Percentiles rank a stretch among this genome's conserved stretches.
These are phyloP conservation scores for Metarhizium album DNA, from an alignment of 2,329 filamentous ascomycete genomes.

Conservation along the genomic window DNA sequence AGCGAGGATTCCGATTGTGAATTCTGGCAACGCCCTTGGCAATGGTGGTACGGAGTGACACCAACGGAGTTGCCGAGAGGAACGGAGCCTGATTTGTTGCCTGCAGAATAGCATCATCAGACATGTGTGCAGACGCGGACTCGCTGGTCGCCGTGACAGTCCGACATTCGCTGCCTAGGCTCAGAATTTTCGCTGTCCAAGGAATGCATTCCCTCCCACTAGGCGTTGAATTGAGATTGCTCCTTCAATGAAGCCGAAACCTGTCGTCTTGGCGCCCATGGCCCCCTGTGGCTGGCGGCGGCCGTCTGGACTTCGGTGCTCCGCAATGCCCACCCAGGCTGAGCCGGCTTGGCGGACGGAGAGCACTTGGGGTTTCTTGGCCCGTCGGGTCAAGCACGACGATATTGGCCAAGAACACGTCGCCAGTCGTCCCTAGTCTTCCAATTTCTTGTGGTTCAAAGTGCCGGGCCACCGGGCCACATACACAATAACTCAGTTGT, in stretches of 20 bases:
- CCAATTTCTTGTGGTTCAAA: no score
- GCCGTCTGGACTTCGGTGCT: not conserved
- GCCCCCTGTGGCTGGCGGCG: not conserved
- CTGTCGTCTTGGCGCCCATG: not conserved
- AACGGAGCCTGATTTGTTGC: no score
- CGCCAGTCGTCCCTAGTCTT: no score
- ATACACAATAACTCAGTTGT: no score
- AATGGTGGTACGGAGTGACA: no score
- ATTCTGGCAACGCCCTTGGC: no score
- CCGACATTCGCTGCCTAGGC: not conserved
- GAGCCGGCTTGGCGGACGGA: slow-evolving; percentile 2
- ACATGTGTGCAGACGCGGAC: not conserved
- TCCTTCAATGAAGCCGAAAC: not conserved
- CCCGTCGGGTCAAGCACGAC: not conserved
- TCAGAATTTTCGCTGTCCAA: no score
- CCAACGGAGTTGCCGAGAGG: no score
- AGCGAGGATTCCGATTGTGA: no score
- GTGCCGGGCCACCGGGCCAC: no score
- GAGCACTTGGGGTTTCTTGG: not conserved
- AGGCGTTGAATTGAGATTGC: not conserved
- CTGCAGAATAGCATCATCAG: not conserved
- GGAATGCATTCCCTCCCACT: not conserved
- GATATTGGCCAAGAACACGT: not conserved
- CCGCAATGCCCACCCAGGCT: not conserved
- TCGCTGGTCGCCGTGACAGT: not conserved